Conservation (phyloP, 345 rosid genomes). For the Bretschneidera sinensis region DNA sequence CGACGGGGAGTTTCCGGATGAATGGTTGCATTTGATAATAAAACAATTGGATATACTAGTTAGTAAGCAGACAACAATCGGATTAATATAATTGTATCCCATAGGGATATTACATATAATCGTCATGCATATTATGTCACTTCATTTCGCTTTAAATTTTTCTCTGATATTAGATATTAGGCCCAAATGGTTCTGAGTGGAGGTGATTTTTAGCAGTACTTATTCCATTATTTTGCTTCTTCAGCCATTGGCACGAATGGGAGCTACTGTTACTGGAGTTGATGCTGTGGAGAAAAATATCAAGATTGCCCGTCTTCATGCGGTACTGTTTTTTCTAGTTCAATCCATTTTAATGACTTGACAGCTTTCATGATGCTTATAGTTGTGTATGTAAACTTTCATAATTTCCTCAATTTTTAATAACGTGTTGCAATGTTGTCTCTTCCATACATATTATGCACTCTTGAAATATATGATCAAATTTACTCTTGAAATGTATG, state of each 20-base stretch:
- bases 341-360: not conserved
- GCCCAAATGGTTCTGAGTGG: too few relatives aligned
- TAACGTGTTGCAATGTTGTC: not conserved
- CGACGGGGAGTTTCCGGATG: too few relatives aligned
- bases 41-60: too few relatives aligned
- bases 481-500: too few relatives aligned
- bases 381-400: not conserved
- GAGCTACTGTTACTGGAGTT: conserved; percentile 87
- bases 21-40: too few relatives aligned
- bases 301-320: conserved; percentile 86
- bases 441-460: not conserved
- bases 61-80: too few relatives aligned
- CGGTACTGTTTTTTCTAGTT: conserved; percentile 48
- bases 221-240: conserved; percentile 15
- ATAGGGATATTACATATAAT: too few relatives aligned
- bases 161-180: too few relatives aligned
- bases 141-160: too few relatives aligned
- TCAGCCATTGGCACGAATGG: conserved; percentile 96
- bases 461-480: too few relatives aligned
- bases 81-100: too few relatives aligned
- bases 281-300: conserved; percentile 94
- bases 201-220: not conserved
- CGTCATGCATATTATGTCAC: too few relatives aligned
- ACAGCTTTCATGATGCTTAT: not conserved
- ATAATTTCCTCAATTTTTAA: not conserved